Evolutionary conservation across 2,329 filamentous ascomycete genomes (phyloP), one percentile per base, ranked within the genome.

Genomic region (Periglandula ipomoeae): DNA sequence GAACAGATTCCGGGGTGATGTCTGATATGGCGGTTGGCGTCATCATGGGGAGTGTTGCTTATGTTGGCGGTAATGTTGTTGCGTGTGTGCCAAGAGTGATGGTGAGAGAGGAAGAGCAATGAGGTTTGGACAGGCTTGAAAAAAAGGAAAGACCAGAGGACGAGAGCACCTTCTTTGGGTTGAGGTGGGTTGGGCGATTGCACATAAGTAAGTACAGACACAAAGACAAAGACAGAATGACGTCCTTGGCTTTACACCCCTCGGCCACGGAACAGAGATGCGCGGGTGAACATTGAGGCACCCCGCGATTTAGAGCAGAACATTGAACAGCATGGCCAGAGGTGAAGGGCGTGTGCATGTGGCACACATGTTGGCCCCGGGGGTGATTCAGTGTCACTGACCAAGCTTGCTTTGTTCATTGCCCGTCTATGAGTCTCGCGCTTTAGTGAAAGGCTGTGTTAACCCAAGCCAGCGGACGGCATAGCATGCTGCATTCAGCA

Each of bases 21-120:
- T 48, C 20, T 8, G 40, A 39, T 39, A 53, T 37, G 53, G 62
- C 60, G 39, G 55, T 57, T 8, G 60, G 60, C 27, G 58, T 49
- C 61, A 67, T 66, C 11, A 37, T 46, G 39, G 22, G 15, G 8
- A 15, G 2, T 10, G n/a, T n/a, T n/a, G n/a, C n/a, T n/a, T n/a
- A n/a, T n/a, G n/a, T n/a, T n/a, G n/a, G n/a, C n/a, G n/a, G n/a
- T n/a, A n/a, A n/a, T n/a, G n/a, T n/a, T n/a, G n/a, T n/a, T n/a
- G n/a, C n/a, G n/a, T n/a, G n/a, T n/a, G n/a, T n/a, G n/a, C n/a
- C n/a, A n/a, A n/a, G n/a, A n/a, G n/a, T n/a, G n/a, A n/a, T n/a
- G n/a, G n/a, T n/a, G n/a, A n/a, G n/a, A n/a, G n/a, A n/a, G n/a
- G n/a, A n/a, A n/a, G n/a, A n/a, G n/a, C n/a, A n/a, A n/a, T n/a